phyloP scores from a whole-genome alignment of 495 filamentous ascomycete genomes.

The Penicillium subrubescens region DNA sequence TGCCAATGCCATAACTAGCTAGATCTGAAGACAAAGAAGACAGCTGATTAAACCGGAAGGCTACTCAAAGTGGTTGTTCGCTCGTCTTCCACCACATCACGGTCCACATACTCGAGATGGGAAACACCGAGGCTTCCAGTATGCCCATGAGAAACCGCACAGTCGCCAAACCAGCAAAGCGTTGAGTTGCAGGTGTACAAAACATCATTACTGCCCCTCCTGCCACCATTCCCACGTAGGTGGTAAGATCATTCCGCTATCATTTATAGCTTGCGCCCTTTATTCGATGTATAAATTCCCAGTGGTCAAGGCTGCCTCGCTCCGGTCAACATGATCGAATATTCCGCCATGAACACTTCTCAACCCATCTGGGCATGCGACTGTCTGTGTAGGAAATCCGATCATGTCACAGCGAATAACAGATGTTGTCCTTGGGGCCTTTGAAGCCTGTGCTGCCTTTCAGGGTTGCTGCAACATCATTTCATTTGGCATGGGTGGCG shows the following conservation, averaged over 20 bases:
- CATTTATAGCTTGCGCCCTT: conserved; percentile 84
- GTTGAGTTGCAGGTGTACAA: conserved; percentile 23
- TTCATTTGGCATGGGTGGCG: conserved; percentile 40
- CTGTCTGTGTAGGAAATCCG: conserved; percentile 86
- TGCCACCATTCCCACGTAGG: conserved; percentile 35
- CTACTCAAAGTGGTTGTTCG: conserved; percentile 49
- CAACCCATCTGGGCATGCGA: conserved; percentile 71
- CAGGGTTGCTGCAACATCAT: conserved; percentile 84
- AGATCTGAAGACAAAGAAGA: conserved; percentile 22
- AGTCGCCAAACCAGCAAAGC: conserved; percentile 19
- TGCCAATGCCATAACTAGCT: conserved; percentile 20
- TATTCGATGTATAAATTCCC: conserved; percentile 86
- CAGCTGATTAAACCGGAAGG: conserved; percentile 51
- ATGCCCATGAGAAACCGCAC: conserved; percentile 53
- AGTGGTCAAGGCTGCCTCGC: conserved; percentile 89
- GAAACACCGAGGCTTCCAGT: conserved; percentile 45
- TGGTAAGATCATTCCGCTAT: conserved; percentile 89
- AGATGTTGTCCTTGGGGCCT: conserved; percentile 82
- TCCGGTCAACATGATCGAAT: conserved; percentile 73
- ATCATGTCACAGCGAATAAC: conserved; percentile 79
- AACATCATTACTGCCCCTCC: conserved; percentile 29
- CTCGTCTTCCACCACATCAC: conserved; percentile 53
- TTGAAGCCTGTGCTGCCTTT: conserved; percentile 77
- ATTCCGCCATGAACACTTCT: conserved; percentile 82
- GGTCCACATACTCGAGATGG: conserved; percentile 53